A percentile compares a stretch with the other conserved stretches of the same genome.
phyloP scores from a whole-genome alignment of 1,284 basidiomycete genomes.

The Ustilago shanxiensis region DNA sequence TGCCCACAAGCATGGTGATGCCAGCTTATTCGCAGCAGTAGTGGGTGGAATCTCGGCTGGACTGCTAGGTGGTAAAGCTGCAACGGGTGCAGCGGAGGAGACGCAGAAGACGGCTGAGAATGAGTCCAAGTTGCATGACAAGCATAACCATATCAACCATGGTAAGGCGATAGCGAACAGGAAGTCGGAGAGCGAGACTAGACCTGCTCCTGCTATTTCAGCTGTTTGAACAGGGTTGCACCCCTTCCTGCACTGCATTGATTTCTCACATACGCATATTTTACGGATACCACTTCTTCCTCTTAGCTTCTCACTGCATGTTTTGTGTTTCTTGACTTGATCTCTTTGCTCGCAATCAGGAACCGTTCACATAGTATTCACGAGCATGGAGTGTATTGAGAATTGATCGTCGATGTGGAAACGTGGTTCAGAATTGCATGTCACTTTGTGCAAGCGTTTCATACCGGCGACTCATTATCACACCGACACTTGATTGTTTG shows the following conservation, averaged over 20 bases:
- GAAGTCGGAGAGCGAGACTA: slow-evolving; percentile 6
- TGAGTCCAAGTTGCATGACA: slow-evolving; percentile 27
- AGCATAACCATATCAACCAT: slow-evolving; percentile 28
- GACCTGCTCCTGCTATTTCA: slow-evolving; percentile 10
- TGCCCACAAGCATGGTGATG: slow-evolving; percentile 32
- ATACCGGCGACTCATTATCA: too few species aligned
- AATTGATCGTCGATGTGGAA: too few species aligned
- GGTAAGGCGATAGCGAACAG: slow-evolving; percentile 18
- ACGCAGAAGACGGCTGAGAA: slow-evolving; percentile 15
- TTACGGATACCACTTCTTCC: slow-evolving; percentile 12
- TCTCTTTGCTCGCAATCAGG: neutral
- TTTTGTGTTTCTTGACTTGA: neutral
- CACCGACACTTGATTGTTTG: neutral
- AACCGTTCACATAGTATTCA: too few species aligned
- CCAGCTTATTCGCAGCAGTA: slow-evolving; percentile 36
- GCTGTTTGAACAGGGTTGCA: neutral
- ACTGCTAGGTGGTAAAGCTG: slow-evolving; percentile 29
- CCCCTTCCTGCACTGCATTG: slow-evolving; percentile 1
- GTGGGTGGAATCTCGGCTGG: slow-evolving; percentile 38
- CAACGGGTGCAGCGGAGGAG: slow-evolving; percentile 11
- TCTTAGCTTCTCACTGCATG: neutral
- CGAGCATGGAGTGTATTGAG: neutral
- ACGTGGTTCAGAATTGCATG: too few species aligned
- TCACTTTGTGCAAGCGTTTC: neutral
- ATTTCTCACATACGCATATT: neutral